Conservation (phyloP, 176 grass and related monocot genomes). For the Carex kokanica region DNA sequence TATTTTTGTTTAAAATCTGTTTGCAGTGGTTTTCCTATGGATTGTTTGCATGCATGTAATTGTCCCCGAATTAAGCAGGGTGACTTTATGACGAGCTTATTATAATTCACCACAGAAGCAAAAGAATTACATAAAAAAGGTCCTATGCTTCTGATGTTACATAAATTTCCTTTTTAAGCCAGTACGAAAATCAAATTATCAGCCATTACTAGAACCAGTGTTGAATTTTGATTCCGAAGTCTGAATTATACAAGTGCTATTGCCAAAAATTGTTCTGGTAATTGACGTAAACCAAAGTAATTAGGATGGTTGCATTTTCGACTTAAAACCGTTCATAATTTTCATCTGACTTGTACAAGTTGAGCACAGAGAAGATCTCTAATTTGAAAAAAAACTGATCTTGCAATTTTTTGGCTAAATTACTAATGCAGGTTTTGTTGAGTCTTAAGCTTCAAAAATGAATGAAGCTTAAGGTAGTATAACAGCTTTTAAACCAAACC, state of each 20-base stretch:
- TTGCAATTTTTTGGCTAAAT: neutral
- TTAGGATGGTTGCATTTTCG: neutral
- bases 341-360: neutral
- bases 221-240: neutral
- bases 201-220: neutral
- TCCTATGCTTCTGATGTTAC: neutral
- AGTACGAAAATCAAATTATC: neutral
- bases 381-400: neutral
- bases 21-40: neutral
- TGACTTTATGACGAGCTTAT: neutral
- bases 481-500: neutral
- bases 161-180: neutral
- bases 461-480: neutral
- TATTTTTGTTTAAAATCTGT: neutral
- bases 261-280: neutral
- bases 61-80: neutral
- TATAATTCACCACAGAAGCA: neutral
- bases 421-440: neutral
- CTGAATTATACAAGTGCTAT: neutral
- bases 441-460: neutral
- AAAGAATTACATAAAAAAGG: neutral
- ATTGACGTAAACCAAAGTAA: neutral
- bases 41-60: neutral
- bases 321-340: neutral
- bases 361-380: neutral